Conservation (phyloP, 306 rosid genomes). For the Gastrolobium villosum region DNA sequence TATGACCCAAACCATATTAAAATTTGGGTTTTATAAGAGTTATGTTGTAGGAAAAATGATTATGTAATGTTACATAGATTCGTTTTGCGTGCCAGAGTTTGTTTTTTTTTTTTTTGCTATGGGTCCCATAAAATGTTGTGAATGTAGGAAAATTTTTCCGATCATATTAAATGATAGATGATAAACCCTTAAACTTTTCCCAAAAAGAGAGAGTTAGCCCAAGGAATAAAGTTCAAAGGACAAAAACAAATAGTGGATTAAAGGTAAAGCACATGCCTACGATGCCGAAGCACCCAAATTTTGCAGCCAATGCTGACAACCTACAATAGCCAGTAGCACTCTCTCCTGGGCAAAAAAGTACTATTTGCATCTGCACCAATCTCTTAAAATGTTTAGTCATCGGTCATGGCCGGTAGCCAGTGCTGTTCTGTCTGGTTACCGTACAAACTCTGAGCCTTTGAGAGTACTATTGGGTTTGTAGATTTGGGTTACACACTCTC, state of each 20-base stretch:
- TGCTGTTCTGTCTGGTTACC: slow-evolving; percentile 40
- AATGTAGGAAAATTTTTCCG: no score
- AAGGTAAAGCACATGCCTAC: slow-evolving; percentile 64
- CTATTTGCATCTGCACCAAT: no score
- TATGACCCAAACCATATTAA: no score
- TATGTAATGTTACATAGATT: no score
- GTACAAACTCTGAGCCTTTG: slow-evolving; percentile 45
- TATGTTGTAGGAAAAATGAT: no score
- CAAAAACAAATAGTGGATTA: slow-evolving; percentile 58
- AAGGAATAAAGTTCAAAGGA: slow-evolving; percentile 78
- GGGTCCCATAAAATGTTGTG: no score
- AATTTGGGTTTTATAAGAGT: no score
- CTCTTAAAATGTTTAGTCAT: no score
- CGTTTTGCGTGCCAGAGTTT: no score
- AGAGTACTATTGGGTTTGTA: not conserved
- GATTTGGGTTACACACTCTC: slow-evolving; percentile 42
- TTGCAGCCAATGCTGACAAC: slow-evolving; percentile 52
- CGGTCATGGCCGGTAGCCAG: slow-evolving; percentile 58
- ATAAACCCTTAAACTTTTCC: no score
- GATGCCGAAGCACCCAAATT: slow-evolving; percentile 46
- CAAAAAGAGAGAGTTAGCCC: slow-evolving; percentile 82
- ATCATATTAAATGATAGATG: no score
- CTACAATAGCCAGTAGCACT: slow-evolving; percentile 53
- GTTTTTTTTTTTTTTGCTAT: no score
- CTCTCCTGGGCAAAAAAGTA: slow-evolving; percentile 10